Conservation (phyloP, 2,329 filamentous ascomycete species). For the Pseudocercospora cruenta region DNA sequence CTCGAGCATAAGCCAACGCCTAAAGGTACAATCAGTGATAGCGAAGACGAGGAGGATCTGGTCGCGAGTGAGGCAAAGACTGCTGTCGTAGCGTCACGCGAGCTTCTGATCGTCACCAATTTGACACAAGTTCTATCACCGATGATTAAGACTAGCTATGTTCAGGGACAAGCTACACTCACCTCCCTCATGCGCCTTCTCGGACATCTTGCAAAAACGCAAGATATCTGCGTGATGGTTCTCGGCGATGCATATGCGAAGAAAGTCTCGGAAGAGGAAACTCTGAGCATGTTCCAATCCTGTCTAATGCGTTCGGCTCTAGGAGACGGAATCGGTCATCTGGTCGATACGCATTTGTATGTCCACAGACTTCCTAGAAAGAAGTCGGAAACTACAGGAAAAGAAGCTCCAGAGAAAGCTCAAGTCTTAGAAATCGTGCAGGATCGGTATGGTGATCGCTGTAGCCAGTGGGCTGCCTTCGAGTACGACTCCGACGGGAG, state of each 20-base stretch:
- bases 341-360: constrained; percentile 48
- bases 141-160: constrained; percentile 34
- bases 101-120: constrained; percentile 35
- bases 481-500: constrained; percentile 25
- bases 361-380: constrained; percentile 41
- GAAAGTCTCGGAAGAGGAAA: constrained; percentile 26
- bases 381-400: constrained; percentile 40
- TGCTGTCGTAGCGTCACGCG: background rate
- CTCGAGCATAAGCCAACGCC: constrained; percentile 30
- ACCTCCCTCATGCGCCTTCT: constrained; percentile 48
- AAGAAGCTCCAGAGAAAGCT: constrained; percentile 31
- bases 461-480: constrained; percentile 45
- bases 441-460: constrained; percentile 43
- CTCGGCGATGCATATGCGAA: constrained; percentile 18
- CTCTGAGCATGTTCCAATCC: constrained; percentile 48
- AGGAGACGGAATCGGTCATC: constrained; percentile 40
- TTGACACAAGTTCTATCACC: constrained; percentile 34
- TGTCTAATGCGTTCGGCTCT: constrained; percentile 44
- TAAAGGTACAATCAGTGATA: constrained; percentile 39
- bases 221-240: constrained; percentile 43
- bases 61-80: background rate
- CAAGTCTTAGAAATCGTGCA: constrained; percentile 49
- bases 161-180: constrained; percentile 46
- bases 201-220: constrained; percentile 41
- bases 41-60: constrained; percentile 33